Evolutionary conservation across 2,329 filamentous ascomycete species (phyloP).

Genomic region (Neonectria sp.): DNA sequence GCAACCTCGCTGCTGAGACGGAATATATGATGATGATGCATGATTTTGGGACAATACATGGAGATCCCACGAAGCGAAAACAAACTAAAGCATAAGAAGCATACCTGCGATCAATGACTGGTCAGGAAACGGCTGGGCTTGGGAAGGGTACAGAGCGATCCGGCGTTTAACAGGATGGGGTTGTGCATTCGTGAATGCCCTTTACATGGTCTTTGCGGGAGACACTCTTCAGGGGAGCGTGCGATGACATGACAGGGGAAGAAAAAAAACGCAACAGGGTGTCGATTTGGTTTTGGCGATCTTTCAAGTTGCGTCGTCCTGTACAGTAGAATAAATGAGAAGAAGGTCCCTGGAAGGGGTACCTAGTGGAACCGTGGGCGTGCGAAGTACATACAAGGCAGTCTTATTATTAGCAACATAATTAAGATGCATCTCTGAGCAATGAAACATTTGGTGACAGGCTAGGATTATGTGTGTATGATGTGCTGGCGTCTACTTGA

Average conservation of each 20-base stretch:
- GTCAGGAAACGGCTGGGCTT: slow-evolving; percentile 28
- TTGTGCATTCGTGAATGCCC: slow-evolving; percentile 21
- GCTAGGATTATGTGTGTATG: not conserved
- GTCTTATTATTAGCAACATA: slow-evolving; percentile 13
- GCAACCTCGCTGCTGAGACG: slow-evolving; percentile 36
- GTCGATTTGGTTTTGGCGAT: slow-evolving; percentile 30
- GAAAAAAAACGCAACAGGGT: slow-evolving; percentile 29
- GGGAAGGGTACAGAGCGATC: slow-evolving; percentile 20
- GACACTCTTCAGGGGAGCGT: not conserved
- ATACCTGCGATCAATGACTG: slow-evolving; percentile 37
- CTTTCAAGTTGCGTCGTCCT: slow-evolving; percentile 30
- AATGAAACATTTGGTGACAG: not conserved
- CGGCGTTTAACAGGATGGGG: slow-evolving; percentile 36
- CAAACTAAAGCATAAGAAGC: slow-evolving; percentile 34
- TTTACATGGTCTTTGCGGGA: not conserved
- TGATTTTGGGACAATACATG: slow-evolving; percentile 19
- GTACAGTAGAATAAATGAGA: slow-evolving; percentile 45
- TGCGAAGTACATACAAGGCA: slow-evolving; percentile 13
- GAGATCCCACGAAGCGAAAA: slow-evolving; percentile 13
- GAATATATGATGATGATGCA: slow-evolving; percentile 4
- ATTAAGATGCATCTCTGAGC: slow-evolving; percentile 10
- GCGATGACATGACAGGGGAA: slow-evolving; percentile 19
- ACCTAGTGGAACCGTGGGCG: slow-evolving; percentile 31
- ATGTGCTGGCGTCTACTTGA: not conserved
- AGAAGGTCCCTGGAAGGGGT: slow-evolving; percentile 28